Conservation (phyloP, 2,329 filamentous ascomycete species). For the Pseudocercospora crystallina region DNA sequence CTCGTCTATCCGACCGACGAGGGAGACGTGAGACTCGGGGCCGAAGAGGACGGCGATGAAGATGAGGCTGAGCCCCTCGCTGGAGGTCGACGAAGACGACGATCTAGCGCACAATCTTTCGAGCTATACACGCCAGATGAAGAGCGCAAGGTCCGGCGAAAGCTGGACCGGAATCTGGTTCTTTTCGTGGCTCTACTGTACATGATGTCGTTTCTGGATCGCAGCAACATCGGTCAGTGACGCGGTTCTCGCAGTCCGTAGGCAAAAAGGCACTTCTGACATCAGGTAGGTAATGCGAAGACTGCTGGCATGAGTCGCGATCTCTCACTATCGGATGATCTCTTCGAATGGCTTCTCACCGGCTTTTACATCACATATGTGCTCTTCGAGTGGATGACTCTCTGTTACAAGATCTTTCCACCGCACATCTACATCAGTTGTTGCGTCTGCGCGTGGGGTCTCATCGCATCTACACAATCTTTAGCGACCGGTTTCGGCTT, state of each 20-base stretch:
- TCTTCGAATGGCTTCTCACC: constrained; percentile 63
- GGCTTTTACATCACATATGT: constrained; percentile 66
- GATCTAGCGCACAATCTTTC: constrained; percentile 42
- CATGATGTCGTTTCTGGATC: constrained; percentile 80
- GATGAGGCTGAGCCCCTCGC: constrained; percentile 25
- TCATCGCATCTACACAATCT: constrained; percentile 71
- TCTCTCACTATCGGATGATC: constrained; percentile 53
- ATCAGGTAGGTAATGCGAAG: constrained; percentile 55
- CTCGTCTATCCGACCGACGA: constrained; percentile 16
- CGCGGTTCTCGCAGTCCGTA: constrained; percentile 14
- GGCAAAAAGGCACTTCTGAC: neutral
- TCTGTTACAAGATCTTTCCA: constrained; percentile 57
- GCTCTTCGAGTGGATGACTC: constrained; percentile 65
- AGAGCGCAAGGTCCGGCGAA: constrained; percentile 51
- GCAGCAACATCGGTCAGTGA: constrained; percentile 63
- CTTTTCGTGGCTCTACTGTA: constrained; percentile 80
- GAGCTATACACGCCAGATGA: constrained; percentile 66
- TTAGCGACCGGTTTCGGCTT: constrained; percentile 47
- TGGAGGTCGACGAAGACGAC: constrained; percentile 19
- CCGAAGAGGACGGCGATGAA: constrained; percentile 21
- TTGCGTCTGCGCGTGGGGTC: constrained; percentile 76
- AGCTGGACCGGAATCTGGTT: constrained; percentile 76
- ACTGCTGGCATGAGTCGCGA: constrained; percentile 59
- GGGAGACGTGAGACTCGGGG: constrained; percentile 6
- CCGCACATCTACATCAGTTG: constrained; percentile 61